Evolutionary conservation across 2,329 filamentous ascomycete genomes (phyloP).

Genomic region (Leptographium radiaticola): DNA sequence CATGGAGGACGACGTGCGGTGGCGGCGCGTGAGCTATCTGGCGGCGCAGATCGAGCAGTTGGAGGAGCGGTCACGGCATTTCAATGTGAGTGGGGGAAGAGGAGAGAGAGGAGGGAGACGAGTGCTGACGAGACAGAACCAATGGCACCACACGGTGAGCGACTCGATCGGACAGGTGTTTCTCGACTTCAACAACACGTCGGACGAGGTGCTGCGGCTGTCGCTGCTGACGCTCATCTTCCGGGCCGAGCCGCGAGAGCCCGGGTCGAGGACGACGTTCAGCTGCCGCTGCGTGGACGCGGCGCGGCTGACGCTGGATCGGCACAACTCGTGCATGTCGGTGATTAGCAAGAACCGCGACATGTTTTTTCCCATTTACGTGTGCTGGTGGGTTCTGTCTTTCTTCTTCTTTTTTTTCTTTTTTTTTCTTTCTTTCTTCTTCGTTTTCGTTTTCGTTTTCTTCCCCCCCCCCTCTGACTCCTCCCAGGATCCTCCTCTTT

Average conservation of each 20-base stretch:
- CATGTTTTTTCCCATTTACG: neutral
- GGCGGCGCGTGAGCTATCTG: neutral
- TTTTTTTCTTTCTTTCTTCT: neutral
- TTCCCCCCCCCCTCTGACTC: neutral
- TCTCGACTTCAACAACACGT: neutral
- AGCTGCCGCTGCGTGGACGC: neutral
- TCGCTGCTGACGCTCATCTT: neutral
- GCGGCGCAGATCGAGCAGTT: neutral
- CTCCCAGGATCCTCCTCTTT: neutral
- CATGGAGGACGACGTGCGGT: neutral
- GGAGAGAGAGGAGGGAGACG: no score
- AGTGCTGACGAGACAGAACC: neutral
- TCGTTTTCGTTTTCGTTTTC: neutral
- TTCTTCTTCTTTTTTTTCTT: neutral
- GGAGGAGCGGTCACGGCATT: neutral
- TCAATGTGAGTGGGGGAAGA: neutral
- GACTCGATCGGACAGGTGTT: neutral
- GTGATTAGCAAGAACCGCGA: neutral
- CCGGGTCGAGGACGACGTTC: neutral
- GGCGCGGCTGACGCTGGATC: neutral
- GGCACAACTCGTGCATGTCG: neutral
- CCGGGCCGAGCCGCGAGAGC: neutral
- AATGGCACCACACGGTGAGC: neutral
- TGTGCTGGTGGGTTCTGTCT: neutral
- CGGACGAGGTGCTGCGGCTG: neutral